These are phyloP conservation scores for Fusarium sp. DNA, from an alignment of 2,329 filamentous ascomycete species.

Conservation along the genomic window DNA sequence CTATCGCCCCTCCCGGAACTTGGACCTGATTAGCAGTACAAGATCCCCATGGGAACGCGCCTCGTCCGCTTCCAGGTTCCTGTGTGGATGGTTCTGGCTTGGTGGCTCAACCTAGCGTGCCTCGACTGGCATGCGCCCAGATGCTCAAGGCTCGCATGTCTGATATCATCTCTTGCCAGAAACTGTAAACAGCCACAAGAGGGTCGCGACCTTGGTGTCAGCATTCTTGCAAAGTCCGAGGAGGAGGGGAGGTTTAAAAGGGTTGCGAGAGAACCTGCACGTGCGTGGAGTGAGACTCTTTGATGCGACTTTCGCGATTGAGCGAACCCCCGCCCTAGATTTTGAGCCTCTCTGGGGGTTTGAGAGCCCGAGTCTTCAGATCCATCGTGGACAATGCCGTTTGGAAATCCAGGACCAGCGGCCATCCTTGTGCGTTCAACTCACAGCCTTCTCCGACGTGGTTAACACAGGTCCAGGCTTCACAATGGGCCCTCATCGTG, in stretches of 20 bases:
- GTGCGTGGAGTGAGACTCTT: not conserved
- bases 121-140: constrained; percentile 1
- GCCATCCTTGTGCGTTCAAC: constrained; percentile 9
- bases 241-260: not conserved
- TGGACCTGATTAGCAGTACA: not conserved
- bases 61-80: not conserved
- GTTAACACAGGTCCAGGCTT: not conserved
- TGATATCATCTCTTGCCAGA: constrained; percentile 1
- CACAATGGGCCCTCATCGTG: constrained; percentile 18
- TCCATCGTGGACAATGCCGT: not conserved
- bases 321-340: not conserved
- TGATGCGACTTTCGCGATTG: not conserved
- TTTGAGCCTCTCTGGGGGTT: not conserved
- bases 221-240: not conserved
- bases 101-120: not conserved
- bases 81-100: constrained; percentile 1
- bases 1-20: not conserved
- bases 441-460: fast-evolving
- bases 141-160: not conserved
- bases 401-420: not conserved
- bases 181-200: not conserved
- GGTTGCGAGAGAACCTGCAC: not conserved
- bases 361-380: not conserved
- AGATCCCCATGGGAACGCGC: not conserved
- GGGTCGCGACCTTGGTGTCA: constrained; percentile 1